A percentile compares a stretch with the other conserved stretches of the same genome.
phyloP scores from a whole-genome alignment of 176 grass and related monocot genomes.

The Poa annua region DNA sequence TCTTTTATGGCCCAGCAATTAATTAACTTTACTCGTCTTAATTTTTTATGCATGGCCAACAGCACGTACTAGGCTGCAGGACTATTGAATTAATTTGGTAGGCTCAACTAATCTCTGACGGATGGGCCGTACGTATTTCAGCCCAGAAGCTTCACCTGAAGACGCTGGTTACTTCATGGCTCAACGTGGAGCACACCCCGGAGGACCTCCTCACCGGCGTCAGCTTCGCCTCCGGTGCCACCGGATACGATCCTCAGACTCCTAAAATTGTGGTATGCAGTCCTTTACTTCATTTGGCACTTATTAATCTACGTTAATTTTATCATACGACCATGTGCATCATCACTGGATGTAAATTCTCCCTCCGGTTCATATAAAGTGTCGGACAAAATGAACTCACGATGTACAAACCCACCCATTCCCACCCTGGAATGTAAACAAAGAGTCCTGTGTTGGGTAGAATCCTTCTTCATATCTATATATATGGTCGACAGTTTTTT shows the following conservation, averaged over 20 bases:
- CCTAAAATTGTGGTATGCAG: conserved; percentile 53
- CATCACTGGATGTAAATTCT: background rate
- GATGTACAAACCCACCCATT: no score
- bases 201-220: conserved; percentile 77
- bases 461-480: no score
- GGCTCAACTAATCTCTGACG: background rate
- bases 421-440: no score
- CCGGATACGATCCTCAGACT: conserved; percentile 80
- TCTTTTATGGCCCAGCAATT: no score
- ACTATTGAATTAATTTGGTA: background rate
- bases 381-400: no score
- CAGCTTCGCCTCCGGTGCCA: conserved; percentile 85
- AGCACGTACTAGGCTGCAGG: no score
- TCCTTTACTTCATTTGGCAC: background rate
- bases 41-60: background rate
- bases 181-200: conserved; percentile 46
- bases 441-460: no score
- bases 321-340: background rate
- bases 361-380: no score
- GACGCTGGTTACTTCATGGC: conserved; percentile 56
- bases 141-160: conserved; percentile 60
- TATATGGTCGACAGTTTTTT: no score
- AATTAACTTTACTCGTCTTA: background rate
- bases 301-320: background rate
- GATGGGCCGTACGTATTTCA: conserved; percentile 27